Evolutionary conservation across 192 early-diverging fungal species (phyloP), one percentile per base, ranked within the genome.

Genomic region (Mortierella alpina): DNA sequence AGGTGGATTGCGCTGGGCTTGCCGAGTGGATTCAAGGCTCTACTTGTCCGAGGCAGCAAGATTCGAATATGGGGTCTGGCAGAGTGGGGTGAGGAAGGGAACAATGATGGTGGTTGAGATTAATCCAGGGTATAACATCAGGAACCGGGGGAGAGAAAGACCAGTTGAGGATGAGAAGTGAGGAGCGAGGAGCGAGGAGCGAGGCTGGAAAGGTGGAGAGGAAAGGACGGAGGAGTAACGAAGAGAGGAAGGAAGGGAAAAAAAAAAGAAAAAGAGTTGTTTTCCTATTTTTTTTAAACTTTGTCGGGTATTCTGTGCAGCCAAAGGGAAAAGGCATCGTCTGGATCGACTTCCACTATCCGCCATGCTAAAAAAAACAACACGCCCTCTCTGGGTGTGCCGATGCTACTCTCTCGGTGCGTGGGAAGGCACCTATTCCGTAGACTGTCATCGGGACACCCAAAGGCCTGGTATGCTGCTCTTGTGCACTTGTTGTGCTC

Each of bases 51-150:
- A 59, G 48, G 20, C 44, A 48, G 45, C 15, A 46, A 49, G 44
- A 46, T 62, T 44, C 61, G 40, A 63, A 18, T 23, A 45, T 65
- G 75, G 70, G 23, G 68, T 74, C 63, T 65, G 71, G 62, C 74
- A 83, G 46, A 72, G 48, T 63, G 66, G 70, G 44, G 73, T 72
- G 70, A 76, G 69, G 65, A 69, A 75, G n/a, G 82, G 62, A 23
- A 76, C 63, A 31, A 71, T 46, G 64, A 76, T 72, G 57, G 68
- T 17, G 57, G 58, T 57, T 71, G 41, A 57, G 42, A 46, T 10
- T 50, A 55, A 49, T 62, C 42, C 63, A 56, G 64, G 73, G 73
- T 75, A 74, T 72, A 70, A 60, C 74, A 73, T 73, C 63, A 73
- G 82, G 62, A 23, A 60, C 61, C 55, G 59, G 60, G 61, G 44